phyloP scores from a whole-genome alignment of 2,329 filamentous ascomycete species.

The Penicillium sclerotigenum region DNA sequence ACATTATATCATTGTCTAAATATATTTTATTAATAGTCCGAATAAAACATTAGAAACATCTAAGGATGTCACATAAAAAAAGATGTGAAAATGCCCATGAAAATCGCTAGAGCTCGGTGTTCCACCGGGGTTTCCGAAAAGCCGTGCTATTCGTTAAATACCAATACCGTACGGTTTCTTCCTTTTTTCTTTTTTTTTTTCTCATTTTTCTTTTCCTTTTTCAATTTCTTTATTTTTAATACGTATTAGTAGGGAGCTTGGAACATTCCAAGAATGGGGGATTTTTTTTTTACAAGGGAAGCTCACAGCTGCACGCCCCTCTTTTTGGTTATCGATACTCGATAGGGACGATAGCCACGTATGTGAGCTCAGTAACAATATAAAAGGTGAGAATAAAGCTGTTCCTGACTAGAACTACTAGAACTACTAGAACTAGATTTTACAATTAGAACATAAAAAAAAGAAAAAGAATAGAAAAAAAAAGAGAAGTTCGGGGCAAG shows the following conservation, averaged over 20 bases:
- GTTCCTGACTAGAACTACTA: background rate
- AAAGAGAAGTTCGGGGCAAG: background rate
- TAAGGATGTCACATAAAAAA: background rate
- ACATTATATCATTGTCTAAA: background rate
- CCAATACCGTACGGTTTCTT: background rate
- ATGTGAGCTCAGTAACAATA: background rate
- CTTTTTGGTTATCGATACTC: conserved; percentile 10
- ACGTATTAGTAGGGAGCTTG: background rate
- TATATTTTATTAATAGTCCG: background rate
- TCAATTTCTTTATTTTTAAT: background rate
- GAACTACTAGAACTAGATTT: background rate
- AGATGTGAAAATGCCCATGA: background rate
- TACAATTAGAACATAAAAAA: background rate
- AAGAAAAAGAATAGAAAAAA: background rate
- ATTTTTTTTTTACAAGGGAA: background rate
- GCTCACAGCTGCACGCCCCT: conserved; percentile 6
- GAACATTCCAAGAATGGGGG: conserved; percentile 5
- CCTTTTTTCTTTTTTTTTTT: background rate
- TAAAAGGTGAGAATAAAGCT: background rate
- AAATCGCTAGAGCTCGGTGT: conserved; percentile 11
- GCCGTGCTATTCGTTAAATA: conserved; percentile 7
- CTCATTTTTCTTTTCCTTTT: background rate
- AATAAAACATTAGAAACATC: background rate
- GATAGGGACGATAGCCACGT: conserved; percentile 7
- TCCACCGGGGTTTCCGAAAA: conserved; percentile 20